Evolutionary conservation across 2,329 filamentous ascomycete species (phyloP), one percentile per base, ranked within the genome.

Genomic region (Aspergillus ochraceus): DNA sequence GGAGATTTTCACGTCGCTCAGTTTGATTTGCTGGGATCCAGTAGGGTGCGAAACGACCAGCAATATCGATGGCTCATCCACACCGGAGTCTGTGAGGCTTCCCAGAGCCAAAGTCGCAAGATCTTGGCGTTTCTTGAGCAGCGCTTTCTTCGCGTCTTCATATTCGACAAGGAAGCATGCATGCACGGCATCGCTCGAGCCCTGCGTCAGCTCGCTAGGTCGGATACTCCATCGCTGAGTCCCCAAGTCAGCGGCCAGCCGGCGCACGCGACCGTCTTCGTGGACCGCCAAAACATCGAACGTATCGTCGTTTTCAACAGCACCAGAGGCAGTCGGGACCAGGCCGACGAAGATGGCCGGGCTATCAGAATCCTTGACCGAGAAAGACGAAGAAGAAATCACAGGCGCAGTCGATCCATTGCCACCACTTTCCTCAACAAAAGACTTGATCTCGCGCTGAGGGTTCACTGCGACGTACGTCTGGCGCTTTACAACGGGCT

Each of bases 401-500:
- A 61, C 68, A 5, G 71, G 70, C 20, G 71, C 74, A 55, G 63
- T 72, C 17, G 68, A 71, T 57, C 68, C 69, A 50, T 62, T 72
- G 14, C 66, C 65, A 19, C 70, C 64, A 36, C 71, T 72, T 56
- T 83, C 79, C 60, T 87, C 85, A 19, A 78, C 74, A 59, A 86
- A 86, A 60, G 80, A 82, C 39, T 86, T 75, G 6, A 88, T 72
- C 59, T 84, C 79, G 42, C 79, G 74, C 58, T 82, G 81, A 4
- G 80, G 76, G 49, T 75, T 77, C 4, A 83, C 72, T 5, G 81
- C 81, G 54, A 81, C 81, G 68, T 86, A 88, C 20, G 85, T 88
- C 55, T 81, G 82, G 66, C 86, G 80, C 58, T 79, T 80, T 1
- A 81, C 76, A 3, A 71, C 66, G 11, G 73, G 72, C 39, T 76